A percentile compares a stretch with the other conserved stretches of the same genome.
phyloP scores from a whole-genome alignment of 2,329 filamentous ascomycete genomes.

The Neofusicoccum laricinum region DNA sequence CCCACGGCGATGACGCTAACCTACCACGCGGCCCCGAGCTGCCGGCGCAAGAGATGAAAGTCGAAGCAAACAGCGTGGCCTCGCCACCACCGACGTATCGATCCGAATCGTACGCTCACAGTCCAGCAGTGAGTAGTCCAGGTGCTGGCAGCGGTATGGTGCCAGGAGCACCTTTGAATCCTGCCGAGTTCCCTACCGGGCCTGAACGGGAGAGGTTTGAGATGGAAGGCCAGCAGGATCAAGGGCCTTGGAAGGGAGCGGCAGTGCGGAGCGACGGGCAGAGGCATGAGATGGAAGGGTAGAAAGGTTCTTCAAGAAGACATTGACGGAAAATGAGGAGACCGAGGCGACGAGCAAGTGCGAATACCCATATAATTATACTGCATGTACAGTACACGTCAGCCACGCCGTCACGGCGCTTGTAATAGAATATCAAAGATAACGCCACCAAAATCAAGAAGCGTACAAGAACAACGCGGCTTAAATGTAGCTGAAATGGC shows the following conservation, averaged over 20 bases:
- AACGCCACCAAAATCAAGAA: too few species aligned
- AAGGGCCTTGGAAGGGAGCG: not conserved
- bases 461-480: too few species aligned
- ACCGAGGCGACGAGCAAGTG: too few species aligned
- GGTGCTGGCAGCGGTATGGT: not conserved
- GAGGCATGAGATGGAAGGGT: slow-evolving; percentile 9
- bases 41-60: not conserved
- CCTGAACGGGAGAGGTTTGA: slow-evolving; percentile 2
- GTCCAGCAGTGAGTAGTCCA: not conserved
- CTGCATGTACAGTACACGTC: too few species aligned
- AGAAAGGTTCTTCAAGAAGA: not conserved
- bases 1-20: not conserved
- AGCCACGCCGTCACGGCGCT: too few species aligned
- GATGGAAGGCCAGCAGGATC: not conserved
- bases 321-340: too few species aligned
- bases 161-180: not conserved
- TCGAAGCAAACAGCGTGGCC: not conserved
- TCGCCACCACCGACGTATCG: not conserved
- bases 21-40: not conserved
- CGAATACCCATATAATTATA: too few species aligned
- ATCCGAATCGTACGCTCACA: not conserved
- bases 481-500: too few species aligned
- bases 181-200: not conserved
- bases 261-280: not conserved
- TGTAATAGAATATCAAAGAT: too few species aligned